Evolutionary conservation across 179 eudicot species (phyloP).

Genomic region (Drosera spatulata): DNA sequence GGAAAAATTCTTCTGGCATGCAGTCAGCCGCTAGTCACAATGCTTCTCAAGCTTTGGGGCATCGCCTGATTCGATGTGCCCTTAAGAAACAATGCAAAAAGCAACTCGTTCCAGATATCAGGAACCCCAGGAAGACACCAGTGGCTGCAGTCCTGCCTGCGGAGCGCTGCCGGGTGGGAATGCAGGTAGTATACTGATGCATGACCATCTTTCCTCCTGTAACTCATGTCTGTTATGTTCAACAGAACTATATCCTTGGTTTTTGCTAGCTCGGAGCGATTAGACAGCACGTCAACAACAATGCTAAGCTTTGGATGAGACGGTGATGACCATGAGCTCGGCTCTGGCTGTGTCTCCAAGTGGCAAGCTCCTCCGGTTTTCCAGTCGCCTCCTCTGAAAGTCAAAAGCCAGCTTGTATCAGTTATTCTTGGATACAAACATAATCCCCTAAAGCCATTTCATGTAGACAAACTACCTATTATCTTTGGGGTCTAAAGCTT

Average conservation of each 20-base stretch:
- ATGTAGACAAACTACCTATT: too few species aligned
- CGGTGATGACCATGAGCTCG: conserved; percentile 34
- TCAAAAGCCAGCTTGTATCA: background rate
- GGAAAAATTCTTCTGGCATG: too few species aligned
- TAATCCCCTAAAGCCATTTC: too few species aligned
- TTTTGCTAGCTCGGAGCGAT: conserved; percentile 13
- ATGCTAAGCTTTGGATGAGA: conserved; percentile 33
- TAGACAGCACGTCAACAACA: conserved; percentile 25
- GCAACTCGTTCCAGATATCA: conserved; percentile 77
- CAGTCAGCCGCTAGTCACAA: too few species aligned
- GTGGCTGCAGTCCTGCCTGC: conserved; percentile 84
- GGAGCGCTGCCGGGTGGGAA: conserved; percentile 38
- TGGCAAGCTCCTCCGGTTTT: conserved; percentile 72
- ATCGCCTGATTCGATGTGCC: conserved; percentile 1
- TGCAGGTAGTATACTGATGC: conserved; percentile 57
- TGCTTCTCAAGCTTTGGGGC: too few species aligned
- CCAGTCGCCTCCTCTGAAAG: conserved; percentile 79
- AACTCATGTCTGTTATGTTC: conserved; percentile 51
- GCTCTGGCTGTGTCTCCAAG: conserved; percentile 67
- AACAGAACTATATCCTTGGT: conserved; percentile 21
- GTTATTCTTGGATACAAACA: too few species aligned
- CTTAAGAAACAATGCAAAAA: conserved; percentile 49
- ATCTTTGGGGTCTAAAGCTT: too few species aligned
- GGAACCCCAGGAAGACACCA: conserved; percentile 95
- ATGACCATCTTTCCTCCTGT: conserved; percentile 78